Evolutionary conservation across 1,284 basidiomycete genomes (phyloP), one percentile per base, ranked within the genome.

Genomic region (Irpex sp.): DNA sequence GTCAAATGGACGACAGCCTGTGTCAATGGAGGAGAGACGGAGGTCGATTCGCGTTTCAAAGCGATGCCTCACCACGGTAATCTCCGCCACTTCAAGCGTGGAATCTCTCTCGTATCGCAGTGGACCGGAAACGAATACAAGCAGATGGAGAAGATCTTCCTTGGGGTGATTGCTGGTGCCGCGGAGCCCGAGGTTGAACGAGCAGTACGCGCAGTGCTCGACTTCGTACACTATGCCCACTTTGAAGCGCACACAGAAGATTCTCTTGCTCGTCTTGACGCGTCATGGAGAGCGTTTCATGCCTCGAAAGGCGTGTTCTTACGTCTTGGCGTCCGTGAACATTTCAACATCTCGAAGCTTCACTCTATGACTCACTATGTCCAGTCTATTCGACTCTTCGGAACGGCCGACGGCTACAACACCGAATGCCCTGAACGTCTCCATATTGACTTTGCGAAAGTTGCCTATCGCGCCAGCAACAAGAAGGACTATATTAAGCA

Each of bases 311-410:
- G 49, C 1, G 65, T 72, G 4, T 70, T 78, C 56, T 34, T 75
- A 0, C 57, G 70, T 2, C 62, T 72, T 3, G 72, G 73, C 0
- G 67, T 72, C 8, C 67, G 71, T 0, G 34, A 58, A 0, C 36
- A 73, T 21, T 76, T 76, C 66, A 70, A 72, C 34, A 51, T 77
- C 7, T 72, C 73, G 0, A 76, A 77, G 57, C 63, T 77, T 0
- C 75, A 76, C 57, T 66, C 66, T 0, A 65, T 74, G 4, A 19
- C 58, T 5, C 74, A 76, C 67, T 73, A 75, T 34, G 8, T 62
- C 3, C 9, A 51, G 0, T 62, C 66, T 3, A 75, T 76, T 52
- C 11, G 52, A 8, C 59, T 62, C 0, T 66, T 69, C 2, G 72
- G 74, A 1, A 69, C 68, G 0, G 66, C 68, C 0, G 74, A 75